phyloP scores from a whole-genome alignment of 306 rosid species.

The Vachellia collinsii region DNA sequence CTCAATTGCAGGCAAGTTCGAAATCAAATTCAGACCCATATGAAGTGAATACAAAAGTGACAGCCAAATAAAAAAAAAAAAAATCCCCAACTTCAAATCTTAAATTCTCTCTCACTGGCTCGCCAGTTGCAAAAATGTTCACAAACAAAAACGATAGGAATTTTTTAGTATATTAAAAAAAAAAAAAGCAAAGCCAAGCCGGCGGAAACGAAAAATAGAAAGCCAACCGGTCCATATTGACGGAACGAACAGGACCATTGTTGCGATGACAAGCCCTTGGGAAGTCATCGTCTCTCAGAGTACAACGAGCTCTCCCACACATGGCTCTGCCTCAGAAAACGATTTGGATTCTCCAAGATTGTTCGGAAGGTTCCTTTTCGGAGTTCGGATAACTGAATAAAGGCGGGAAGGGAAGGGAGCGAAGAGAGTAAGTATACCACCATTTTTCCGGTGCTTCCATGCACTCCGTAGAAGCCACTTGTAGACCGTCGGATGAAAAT shows the following conservation, averaged over 20 bases:
- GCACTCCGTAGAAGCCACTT: constrained; percentile 2
- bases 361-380: background rate
- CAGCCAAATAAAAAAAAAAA: background rate
- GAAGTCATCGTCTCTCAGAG: constrained; percentile 65
- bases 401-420: constrained; percentile 41
- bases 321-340: constrained; percentile 32
- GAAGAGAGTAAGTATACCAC: background rate
- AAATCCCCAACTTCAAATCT: constrained; percentile 2
- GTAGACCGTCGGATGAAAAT: background rate
- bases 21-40: background rate
- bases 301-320: constrained; percentile 87
- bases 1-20: no score
- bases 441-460: background rate
- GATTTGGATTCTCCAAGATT: background rate
- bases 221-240: constrained; percentile 62
- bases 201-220: background rate
- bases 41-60: background rate
- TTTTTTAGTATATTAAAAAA: no score
- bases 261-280: constrained; percentile 70
- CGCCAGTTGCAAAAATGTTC: background rate
- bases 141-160: background rate
- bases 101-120: background rate
- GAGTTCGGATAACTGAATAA: constrained; percentile 16
- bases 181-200: background rate
- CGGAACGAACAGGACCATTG: constrained; percentile 46